Evolutionary conservation across 805 yeast species (phyloP).

Genomic region (Ogataea methylovora): DNA sequence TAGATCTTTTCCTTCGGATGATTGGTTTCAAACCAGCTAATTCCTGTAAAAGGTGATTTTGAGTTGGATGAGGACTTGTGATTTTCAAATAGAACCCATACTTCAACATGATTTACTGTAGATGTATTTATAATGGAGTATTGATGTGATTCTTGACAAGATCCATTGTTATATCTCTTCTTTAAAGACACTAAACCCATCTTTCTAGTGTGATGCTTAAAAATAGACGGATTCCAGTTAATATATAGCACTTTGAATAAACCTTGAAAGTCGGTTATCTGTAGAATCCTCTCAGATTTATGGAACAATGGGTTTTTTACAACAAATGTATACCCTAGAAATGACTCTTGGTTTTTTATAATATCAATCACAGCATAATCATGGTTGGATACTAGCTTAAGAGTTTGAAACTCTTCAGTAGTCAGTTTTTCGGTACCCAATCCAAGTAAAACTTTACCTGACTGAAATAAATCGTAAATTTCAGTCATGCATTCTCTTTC

Average conservation of each 20-base stretch:
- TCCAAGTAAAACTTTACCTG: slow-evolving; percentile 42
- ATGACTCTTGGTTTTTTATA: slow-evolving; percentile 8
- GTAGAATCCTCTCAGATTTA: slow-evolving; percentile 13
- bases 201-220: slow-evolving; percentile 9
- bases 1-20: slow-evolving; percentile 23
- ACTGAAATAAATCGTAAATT: slow-evolving; percentile 22
- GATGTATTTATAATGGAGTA: slow-evolving; percentile 30
- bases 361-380: slow-evolving; percentile 60
- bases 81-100: slow-evolving; percentile 44
- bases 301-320: slow-evolving; percentile 42
- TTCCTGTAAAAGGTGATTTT: slow-evolving; percentile 5
- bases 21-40: slow-evolving; percentile 19
- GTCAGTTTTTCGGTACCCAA: slow-evolving; percentile 57
- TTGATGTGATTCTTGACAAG: slow-evolving; percentile 34
- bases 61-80: slow-evolving; percentile 27
- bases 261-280: slow-evolving; percentile 21
- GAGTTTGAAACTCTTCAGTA: slow-evolving; percentile 22
- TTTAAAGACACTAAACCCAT: slow-evolving; percentile 17
- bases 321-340: slow-evolving; percentile 13
- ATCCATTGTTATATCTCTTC: slow-evolving; percentile 15
- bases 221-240: slow-evolving; percentile 50
- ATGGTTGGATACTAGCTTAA: slow-evolving; percentile 47
- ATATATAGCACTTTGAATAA: slow-evolving; percentile 49
- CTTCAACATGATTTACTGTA: slow-evolving; percentile 18
- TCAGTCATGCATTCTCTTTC: slow-evolving; percentile 21